Evolutionary conservation across 2,329 filamentous ascomycete species (phyloP), one percentile per base, ranked within the genome.

Genomic region (Neocucurbitaria cava): DNA sequence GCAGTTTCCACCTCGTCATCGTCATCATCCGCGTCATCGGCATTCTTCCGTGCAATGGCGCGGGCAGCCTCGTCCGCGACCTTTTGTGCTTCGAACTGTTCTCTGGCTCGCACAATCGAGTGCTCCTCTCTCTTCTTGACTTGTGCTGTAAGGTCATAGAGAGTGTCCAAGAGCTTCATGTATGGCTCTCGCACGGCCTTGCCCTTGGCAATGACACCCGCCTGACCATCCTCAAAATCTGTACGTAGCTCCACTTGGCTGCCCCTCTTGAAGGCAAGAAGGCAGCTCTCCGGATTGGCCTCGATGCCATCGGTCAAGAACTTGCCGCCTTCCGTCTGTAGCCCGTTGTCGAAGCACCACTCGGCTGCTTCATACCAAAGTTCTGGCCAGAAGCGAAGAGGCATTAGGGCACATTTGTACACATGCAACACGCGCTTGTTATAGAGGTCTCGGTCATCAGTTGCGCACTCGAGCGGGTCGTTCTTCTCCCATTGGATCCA

Each of bases 401-500:
- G 89, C 90, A 97, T 96, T 42, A 96, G 79, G 4, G 94, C 92
- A 74, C 97, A 94, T 74, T 92, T 95, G 81, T 96, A 98, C 60
- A 91, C 89, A 74, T 96, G 96, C 7, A 97, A 76, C 38, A 98
- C 85, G 36, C 95, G 88, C 62, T 89, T 85, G 62, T 89, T 89
- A 76, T 89, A 95, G 6, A 85, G 83, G 47, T 87, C 84, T 3
- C 85, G 81, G 64, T 98, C 93, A 49, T 98, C 93, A 2, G 88
- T 83, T 70, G 91, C 90, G 48, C 98, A 80, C 21, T 96, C 91
- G 3, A 99, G 81, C 1, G 92, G 92, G 70, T 99, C 95, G 17
- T 90, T 89, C 76, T 94, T 96, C 77, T 99, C 95, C 92, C 93
- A 99, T 4, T 88, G 82, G 62, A 99, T 89, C 95, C 96, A 99